Percentiles rank a stretch among this genome's conserved stretches.
These are phyloP conservation scores for Peziza echinospora DNA, from an alignment of 495 filamentous ascomycete species.

Conservation along the genomic window DNA sequence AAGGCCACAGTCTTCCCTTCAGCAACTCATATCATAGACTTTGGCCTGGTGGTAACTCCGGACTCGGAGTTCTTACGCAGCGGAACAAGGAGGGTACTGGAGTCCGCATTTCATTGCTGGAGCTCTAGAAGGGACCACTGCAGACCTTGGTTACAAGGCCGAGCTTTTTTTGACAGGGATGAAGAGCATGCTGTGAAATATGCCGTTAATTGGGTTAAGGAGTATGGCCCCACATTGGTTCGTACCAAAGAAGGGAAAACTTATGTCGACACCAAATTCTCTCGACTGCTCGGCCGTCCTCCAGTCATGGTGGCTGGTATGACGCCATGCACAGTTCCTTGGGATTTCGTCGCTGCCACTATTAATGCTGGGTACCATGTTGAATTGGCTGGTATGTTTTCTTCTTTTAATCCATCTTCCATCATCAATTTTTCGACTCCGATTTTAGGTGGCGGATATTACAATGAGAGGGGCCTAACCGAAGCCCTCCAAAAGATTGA, in stretches of 20 bases:
- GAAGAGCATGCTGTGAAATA: conserved; percentile 81
- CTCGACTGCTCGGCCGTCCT: conserved; percentile 67
- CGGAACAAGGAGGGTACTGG: conserved; percentile 96
- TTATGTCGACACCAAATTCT: conserved; percentile 96
- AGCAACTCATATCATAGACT: conserved; percentile 87
- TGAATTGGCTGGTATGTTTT: conserved; percentile 47
- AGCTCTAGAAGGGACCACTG: conserved; percentile 67
- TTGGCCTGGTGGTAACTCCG: conserved; percentile 88
- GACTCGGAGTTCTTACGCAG: conserved; percentile 88
- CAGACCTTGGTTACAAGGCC: conserved; percentile 87
- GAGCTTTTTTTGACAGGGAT: conserved; percentile 92
- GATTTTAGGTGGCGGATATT: conserved; percentile 59
- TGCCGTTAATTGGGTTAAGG: conserved; percentile 95
- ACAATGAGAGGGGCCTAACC: conserved; percentile 74
- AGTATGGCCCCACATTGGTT: conserved; percentile 70
- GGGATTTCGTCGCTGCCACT: conserved; percentile 87
- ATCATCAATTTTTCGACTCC: too few relatives aligned
- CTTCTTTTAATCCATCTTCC: too few relatives aligned
- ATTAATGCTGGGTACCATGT: conserved; percentile 93
- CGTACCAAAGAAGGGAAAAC: conserved; percentile 70
- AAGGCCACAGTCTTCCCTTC: conserved; percentile 68
- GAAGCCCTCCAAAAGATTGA: conserved; percentile 79
- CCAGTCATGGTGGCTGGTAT: conserved; percentile 89
- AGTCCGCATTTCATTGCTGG: conserved; percentile 82
- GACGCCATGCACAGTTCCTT: conserved; percentile 83